Base-by-base conservation (phyloP, 2,329 filamentous ascomycete genomes). In the Diaporthe citrichinensis region DNA sequence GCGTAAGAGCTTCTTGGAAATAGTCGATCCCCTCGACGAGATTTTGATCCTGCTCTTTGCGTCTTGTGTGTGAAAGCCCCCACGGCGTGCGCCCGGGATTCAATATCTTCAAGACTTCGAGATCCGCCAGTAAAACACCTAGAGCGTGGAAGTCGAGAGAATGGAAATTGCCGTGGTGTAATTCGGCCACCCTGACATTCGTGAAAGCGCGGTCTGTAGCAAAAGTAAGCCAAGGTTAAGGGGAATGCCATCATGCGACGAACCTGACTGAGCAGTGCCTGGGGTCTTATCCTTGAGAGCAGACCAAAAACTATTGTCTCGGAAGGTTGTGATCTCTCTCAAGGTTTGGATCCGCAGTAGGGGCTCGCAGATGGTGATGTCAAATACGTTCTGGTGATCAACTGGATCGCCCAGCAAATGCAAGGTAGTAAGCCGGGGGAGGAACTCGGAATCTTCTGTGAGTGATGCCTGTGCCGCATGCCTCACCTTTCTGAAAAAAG, bases 11-110 rank as follows among this genome's bases (percentile, higher is more conserved):
- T 0, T 7, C 57, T 14, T 41, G 31, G 2, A 59, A 12, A n/a
- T 25, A 6, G 2, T n/a, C 2, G 17, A 59, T 2, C 3, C 31
- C 31, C 10, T 59, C 1, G 31, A 20, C 57, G 31, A 23, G 57
- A 5, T 0, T 15, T 31, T 2, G 12, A 0, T 14, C 57, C 2
- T 15, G 8, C 0, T 2, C 2, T 3, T 2, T 23, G 9, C 4
- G 39, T 41, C 3, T 3, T 23, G 3, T 20, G 17, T 34, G 10
- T 41, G 39, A 41, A 15, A 3, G 10, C 39, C 9, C 10, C 15
- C 20, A 34, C 4, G 4, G 23, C 31, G 14, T 23, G 34, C 39
- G 6, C 10, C 6, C 36, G 34, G 14, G 7, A 14, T 25, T 3
- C 5, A 34, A 59, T n/a, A 59, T 8, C 23, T 39, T 59, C 12